Evolutionary conservation across 768 basidiomycete species (phyloP).

Genomic region (Chalciporus chontae): DNA sequence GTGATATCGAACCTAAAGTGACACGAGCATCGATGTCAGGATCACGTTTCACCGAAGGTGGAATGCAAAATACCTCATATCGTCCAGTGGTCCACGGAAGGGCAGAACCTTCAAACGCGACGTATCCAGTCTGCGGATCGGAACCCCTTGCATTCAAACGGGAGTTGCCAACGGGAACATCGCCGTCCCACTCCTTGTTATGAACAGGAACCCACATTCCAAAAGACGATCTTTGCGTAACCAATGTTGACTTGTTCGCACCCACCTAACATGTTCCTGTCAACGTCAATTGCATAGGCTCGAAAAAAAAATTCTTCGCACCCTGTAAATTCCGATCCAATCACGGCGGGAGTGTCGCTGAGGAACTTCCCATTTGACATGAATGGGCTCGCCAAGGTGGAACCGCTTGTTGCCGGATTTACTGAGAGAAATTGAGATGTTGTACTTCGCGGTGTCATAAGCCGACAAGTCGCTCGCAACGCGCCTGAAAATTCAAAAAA

Average conservation of each 20-base stretch:
- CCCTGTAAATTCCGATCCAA: constrained; percentile 94
- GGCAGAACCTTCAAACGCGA: constrained; percentile 73
- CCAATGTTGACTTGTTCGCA: constrained; percentile 76
- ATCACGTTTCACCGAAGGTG: not conserved
- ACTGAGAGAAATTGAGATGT: constrained; percentile 54
- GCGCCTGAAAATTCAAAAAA: constrained; percentile 43
- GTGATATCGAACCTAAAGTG: constrained; percentile 76
- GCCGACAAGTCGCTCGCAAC: constrained; percentile 78
- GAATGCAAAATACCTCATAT: constrained; percentile 60
- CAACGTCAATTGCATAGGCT: not conserved
- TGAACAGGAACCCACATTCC: constrained; percentile 95
- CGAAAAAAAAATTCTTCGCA: constrained; percentile 28
- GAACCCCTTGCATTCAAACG: constrained; percentile 32
- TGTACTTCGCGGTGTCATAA: constrained; percentile 80
- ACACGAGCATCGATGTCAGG: constrained; percentile 1
- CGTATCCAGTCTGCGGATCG: constrained; percentile 55
- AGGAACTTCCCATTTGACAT: constrained; percentile 84
- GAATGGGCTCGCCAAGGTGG: constrained; percentile 90
- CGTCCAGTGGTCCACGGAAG: constrained; percentile 83
- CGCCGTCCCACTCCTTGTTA: constrained; percentile 91
- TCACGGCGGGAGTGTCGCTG: constrained; percentile 83
- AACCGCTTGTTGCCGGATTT: constrained; percentile 55
- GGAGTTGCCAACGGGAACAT: constrained; percentile 55
- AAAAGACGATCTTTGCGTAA: constrained; percentile 81
- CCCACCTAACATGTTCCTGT: constrained; percentile 54